Base-by-base conservation (phyloP, 1,139 yeast species). In the Lodderomyces parapsilosis region DNA sequence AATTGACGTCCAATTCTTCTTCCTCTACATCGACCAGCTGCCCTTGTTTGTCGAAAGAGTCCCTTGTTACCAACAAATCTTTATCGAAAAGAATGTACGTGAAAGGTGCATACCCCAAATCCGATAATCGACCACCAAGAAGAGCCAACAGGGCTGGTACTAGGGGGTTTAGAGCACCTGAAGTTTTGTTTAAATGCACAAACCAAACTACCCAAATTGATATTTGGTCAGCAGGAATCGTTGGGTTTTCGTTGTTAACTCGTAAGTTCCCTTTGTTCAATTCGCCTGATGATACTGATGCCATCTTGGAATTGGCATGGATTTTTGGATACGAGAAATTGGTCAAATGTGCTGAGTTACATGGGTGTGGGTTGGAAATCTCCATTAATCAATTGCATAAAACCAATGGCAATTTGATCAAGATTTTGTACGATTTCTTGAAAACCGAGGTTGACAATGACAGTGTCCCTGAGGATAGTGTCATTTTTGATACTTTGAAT, bases 111-210 rank as follows among this genome's bases (percentile, higher is more conserved):
- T 86, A 85, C 56, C 86, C 90, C 6, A 86, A 85, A 56, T 84
- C 84, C 52, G 96, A 88, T 62, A 80, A 81, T 46, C 71, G 98
- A 49, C 89, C 96, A 1, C 90, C 95, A 1, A 77, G 96, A 56
- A 75, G 99, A 47, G 98, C 98, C 1, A 93, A 93, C 58, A 81
- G 99, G 55, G 99, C 99, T 1, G 99, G 99, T 2, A 94, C 99
- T 0, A 77, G 99, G 54, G 98, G 98, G 0, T 90, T 90, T 59
- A 75, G 98, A 52, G 96, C 98, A 0, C 97, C 97, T 0, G 98
- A 90, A 60, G 97, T 90, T 2, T 68, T 91, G 46, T 78, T 90
- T 63, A 89, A 89, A 60, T 90, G 98, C 62, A 80, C 88, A 1
- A 83, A 86, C 47, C 98, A 91, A 65, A 75, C 86, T 7, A 79